Evolutionary conservation across 148 eudicot genomes (phyloP).

Genomic region (Salicornia ramosissima): DNA sequence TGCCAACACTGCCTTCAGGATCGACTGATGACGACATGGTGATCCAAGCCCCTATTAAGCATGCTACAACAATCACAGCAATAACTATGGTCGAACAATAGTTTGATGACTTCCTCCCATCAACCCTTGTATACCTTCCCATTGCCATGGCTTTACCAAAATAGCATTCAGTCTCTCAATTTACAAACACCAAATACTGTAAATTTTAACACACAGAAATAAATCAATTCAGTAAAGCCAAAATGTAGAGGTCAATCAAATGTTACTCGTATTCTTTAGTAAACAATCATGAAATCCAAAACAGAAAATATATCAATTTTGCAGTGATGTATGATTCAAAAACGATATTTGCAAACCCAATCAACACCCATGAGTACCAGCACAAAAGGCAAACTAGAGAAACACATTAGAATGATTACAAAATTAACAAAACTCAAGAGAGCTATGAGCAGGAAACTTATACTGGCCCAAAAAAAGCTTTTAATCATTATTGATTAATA

Average conservation of each 20-base stretch:
- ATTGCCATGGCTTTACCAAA: constrained; percentile 37
- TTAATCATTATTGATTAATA: not conserved
- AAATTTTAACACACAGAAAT: not conserved
- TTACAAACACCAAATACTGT: not conserved
- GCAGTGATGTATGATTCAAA: not conserved
- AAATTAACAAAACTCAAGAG: not conserved
- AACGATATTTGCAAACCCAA: not conserved
- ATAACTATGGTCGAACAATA: constrained; percentile 34
- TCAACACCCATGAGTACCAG: not conserved
- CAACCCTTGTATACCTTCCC: constrained; percentile 52
- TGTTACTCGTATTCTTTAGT: not conserved
- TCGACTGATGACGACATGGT: constrained; percentile 36
- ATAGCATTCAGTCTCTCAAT: constrained; percentile 6
- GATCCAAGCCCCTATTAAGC: constrained; percentile 56
- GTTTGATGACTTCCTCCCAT: constrained; percentile 45
- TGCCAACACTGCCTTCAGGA: constrained; percentile 13
- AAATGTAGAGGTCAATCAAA: not conserved
- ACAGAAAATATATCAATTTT: not conserved
- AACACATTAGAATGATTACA: not conserved
- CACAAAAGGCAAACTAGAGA: constrained; percentile 1
- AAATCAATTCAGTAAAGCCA: not conserved
- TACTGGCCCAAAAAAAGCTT: too few species aligned
- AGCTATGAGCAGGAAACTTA: not conserved
- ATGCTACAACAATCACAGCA: constrained; percentile 46
- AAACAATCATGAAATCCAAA: not conserved